A percentile compares a stretch with the other conserved stretches of the same genome.
Evolutionary conservation across 345 rosid genomes (phyloP).

Genomic region (Populus tremula): DNA sequence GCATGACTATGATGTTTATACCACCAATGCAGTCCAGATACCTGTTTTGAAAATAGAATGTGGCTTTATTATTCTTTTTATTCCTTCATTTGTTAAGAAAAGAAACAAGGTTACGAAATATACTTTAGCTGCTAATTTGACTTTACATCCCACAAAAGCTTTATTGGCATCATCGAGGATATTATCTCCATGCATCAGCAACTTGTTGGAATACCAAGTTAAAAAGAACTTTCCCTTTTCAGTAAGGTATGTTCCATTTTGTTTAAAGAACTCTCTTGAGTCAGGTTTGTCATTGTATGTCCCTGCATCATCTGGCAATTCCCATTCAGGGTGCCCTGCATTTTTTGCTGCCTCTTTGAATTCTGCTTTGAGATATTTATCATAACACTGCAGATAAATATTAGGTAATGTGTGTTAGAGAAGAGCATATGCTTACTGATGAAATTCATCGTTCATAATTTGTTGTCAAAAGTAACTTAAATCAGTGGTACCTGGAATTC

Average conservation of each 20-base stretch:
- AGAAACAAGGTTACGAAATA: background rate
- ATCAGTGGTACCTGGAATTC: constrained; percentile 62
- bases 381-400: constrained; percentile 54
- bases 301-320: constrained; percentile 71
- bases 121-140: constrained; percentile 86
- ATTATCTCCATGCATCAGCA: constrained; percentile 70
- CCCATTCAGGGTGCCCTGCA: constrained; percentile 81
- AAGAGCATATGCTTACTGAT: background rate
- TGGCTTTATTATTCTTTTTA: background rate
- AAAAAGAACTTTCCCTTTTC: constrained; percentile 70
- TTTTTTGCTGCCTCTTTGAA: constrained; percentile 58
- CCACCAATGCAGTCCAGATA: constrained; percentile 95
- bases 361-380: constrained; percentile 56
- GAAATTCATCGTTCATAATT: background rate
- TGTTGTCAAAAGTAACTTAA: background rate
- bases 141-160: constrained; percentile 59
- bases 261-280: constrained; percentile 54
- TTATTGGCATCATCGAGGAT: constrained; percentile 74
- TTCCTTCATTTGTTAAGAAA: background rate
- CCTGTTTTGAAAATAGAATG: constrained; percentile 35
- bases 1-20: constrained; percentile 67
- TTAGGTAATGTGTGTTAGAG: constrained; percentile 3
- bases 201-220: constrained; percentile 73
- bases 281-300: constrained; percentile 60
- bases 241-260: constrained; percentile 55